Evolutionary conservation across 371 early-diverging fungal species (phyloP), one percentile per base, ranked within the genome.

Genomic region (Rhizopus sp.): DNA sequence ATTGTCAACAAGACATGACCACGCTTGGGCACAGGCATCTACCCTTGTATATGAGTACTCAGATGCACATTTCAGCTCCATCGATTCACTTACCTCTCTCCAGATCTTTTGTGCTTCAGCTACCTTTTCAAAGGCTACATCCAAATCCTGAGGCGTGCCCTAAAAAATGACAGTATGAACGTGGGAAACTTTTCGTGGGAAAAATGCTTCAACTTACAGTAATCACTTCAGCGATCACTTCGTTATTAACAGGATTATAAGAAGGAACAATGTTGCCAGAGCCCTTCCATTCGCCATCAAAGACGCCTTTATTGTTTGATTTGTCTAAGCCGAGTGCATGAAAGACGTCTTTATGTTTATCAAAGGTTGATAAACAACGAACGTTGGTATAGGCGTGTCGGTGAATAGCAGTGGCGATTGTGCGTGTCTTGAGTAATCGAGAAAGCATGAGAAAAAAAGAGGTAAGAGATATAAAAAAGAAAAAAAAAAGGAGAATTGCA

Each of bases 1-100:
- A 97, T 97, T 55, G 94, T 92, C 23, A 96, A 82, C 35, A 97
- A 85, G 40, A 97, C 89, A 62, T 96, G 94, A 17, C 98, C 98
- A 40, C 97, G 87, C 63, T 87, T 80, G 16, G 98, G 97, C 17
- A 92, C 90, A n/a, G 97, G 95, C 50, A 89, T 79, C 79, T 84
- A 58, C 7, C n/a, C 7, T n/a, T 2, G 7, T 12, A 35, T 9
- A 52, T n/a, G 4, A 13, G 7, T 44, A 15, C 17, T 6, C 29
- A 3, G 13, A 45, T 12, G 8, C 12, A 42, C 15, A 0, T 2
- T 34, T 23, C 41, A 29, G 42, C 12, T 35, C 5, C 7, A 9
- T 29, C 31, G n/a, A 46, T 61, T 34, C 17, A n/a, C 13, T 30
- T 68, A 80, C 81, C 59, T 88, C 86, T 59, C 87, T 80, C 90